These are phyloP conservation scores for Puccinia horiana DNA, from an alignment of 1,284 basidiomycete genomes.

Conservation along the genomic window DNA sequence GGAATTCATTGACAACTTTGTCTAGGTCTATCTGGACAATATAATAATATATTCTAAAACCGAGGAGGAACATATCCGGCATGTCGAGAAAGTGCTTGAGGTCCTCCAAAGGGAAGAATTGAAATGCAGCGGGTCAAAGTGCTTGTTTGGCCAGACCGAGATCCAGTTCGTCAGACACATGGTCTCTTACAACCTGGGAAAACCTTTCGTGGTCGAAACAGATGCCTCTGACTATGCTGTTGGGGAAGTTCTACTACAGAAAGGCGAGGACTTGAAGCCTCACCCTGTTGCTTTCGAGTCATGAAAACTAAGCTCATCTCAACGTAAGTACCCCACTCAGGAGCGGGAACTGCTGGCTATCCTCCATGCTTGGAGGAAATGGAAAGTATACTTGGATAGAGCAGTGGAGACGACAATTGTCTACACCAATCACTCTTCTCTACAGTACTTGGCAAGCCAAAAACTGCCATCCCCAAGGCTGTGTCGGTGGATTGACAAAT, in stretches of 20 bases:
- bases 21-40: constrained; percentile 50
- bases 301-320: constrained; percentile 45
- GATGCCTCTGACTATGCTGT: constrained; percentile 28
- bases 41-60: constrained; percentile 49
- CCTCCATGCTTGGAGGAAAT: constrained; percentile 49
- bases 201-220: not conserved
- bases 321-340: not conserved
- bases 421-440: too few species aligned
- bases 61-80: constrained; percentile 31
- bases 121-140: not conserved
- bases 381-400: too few species aligned
- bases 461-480: too few species aligned
- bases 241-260: constrained; percentile 44
- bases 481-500: too few species aligned
- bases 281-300: constrained; percentile 49
- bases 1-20: constrained; percentile 11
- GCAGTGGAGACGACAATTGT: too few species aligned
- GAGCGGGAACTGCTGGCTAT: constrained; percentile 51
- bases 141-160: not conserved
- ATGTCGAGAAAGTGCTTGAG: constrained; percentile 13
- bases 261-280: not conserved
- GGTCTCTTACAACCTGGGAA: not conserved
- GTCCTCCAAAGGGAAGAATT: not conserved
- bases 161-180: not conserved
- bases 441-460: too few species aligned